Percentiles rank a stretch among this genome's conserved stretches.
Conservation (phyloP, 129 eudicot genomes). For the Kitagawia praeruptora region DNA sequence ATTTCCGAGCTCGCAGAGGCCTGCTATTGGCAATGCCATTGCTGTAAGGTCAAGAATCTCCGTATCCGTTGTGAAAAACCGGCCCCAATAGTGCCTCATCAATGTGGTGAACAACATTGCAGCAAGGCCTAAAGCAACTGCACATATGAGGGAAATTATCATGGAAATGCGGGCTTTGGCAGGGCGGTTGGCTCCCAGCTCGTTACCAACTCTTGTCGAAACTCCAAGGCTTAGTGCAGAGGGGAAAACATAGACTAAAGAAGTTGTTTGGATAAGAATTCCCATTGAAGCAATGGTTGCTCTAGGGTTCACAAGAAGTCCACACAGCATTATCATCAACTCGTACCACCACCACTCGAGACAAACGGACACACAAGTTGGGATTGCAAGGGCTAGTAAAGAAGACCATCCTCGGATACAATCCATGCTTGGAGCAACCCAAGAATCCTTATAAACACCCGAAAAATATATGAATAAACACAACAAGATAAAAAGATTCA, state of each 20-base stretch:
- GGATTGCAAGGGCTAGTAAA: slow-evolving; percentile 50
- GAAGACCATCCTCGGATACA: slow-evolving; percentile 76
- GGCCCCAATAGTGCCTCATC: slow-evolving; percentile 70
- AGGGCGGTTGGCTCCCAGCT: slow-evolving; percentile 73
- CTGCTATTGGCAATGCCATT: slow-evolving; percentile 62
- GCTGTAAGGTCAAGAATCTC: slow-evolving; percentile 67
- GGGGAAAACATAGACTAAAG: slow-evolving; percentile 78
- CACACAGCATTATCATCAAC: slow-evolving; percentile 79
- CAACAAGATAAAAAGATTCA: slow-evolving; percentile 52
- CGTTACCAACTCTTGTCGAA: slow-evolving; percentile 80
- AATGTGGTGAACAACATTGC: slow-evolving; percentile 59
- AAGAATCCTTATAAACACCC: slow-evolving; percentile 59
- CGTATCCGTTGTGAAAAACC: slow-evolving; percentile 55
- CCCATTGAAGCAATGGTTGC: slow-evolving; percentile 92
- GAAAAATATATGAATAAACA: slow-evolving; percentile 43
- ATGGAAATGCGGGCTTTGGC: slow-evolving; percentile 56
- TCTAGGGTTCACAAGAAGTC: slow-evolving; percentile 57
- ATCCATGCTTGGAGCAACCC: slow-evolving; percentile 69
- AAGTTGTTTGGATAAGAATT: slow-evolving; percentile 78
- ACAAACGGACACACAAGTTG: slow-evolving; percentile 69
- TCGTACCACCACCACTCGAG: slow-evolving; percentile 99
- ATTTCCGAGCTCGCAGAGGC: slow-evolving; percentile 88
- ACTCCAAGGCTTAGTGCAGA: slow-evolving; percentile 80
- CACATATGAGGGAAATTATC: slow-evolving; percentile 55
- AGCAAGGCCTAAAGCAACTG: slow-evolving; percentile 38